Base-by-base conservation (phyloP, 345 rosid genomes). In the Moricandia moricandioides region DNA sequence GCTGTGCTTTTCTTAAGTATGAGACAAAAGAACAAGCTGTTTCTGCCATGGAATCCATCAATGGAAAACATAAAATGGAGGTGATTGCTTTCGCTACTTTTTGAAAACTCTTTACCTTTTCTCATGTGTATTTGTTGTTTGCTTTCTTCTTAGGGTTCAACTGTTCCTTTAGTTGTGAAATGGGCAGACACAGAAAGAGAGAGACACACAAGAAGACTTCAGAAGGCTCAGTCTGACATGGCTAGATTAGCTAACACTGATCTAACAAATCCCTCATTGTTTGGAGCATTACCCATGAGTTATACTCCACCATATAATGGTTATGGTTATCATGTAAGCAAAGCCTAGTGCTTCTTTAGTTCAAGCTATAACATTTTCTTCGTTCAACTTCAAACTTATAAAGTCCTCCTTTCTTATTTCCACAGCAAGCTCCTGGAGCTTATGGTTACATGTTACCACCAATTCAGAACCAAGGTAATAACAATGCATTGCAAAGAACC, bases 121-220 rank as follows among this genome's bases (percentile, higher is more conserved):
- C 33, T 58, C 51, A 6, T 34, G 65, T 55, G 51, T 39, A 31
- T 67, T 79, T 55, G 34, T 14, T 74, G 68, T 69, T 71, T 40
- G 76, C 73, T 64, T 82, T 82, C 54, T 74, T 37, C 8, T 60
- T 71, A 92, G 99, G 99, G 99, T 82, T 85, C 98, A 72, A 89
- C 78, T 80, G 93, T 92, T 76, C 99, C 98, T 75, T 80, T 96
- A 84, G 91, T 96, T 80, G 97, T 92, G 81, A 96, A 96, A 85
- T 96, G 99, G 99, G 99, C 99, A 62, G 99, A 96, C 81, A 96
- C 98, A 11, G 99, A 96, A 80, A 96, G 84, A 82, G 99, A 96
- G 85, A 88, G 98, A 78, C 91, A 86, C 79, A 84, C 96, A 21
- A 88, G 99, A 31, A 84, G 91, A 82, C 91, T 92, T 58, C 98